phyloP scores from a whole-genome alignment of 2,329 filamentous ascomycete genomes.

The Botrytis paeoniae region DNA sequence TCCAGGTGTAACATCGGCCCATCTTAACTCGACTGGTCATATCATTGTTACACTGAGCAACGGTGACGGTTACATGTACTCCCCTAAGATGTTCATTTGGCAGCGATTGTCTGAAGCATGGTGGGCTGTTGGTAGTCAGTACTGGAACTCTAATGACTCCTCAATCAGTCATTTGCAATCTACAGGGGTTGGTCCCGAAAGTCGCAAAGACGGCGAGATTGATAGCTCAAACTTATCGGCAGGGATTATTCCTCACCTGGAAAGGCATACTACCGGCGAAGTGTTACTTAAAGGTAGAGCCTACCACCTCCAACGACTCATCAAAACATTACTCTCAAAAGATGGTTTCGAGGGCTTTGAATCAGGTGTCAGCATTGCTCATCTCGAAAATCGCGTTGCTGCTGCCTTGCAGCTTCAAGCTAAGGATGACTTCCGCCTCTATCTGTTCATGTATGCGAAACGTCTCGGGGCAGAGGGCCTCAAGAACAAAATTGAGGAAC shows the following conservation, averaged over 20 bases:
- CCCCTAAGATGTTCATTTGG: conserved; percentile 82
- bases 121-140: conserved; percentile 98
- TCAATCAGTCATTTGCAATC: conserved; percentile 78
- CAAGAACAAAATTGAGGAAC: conserved; percentile 85
- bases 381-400: conserved; percentile 91
- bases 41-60: conserved; percentile 90
- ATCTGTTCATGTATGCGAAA: conserved; percentile 98
- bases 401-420: conserved; percentile 81
- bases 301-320: conserved; percentile 84
- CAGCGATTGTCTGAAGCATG: conserved; percentile 93
- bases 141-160: conserved; percentile 97
- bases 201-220: conserved; percentile 46
- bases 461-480: conserved; percentile 87
- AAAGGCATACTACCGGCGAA: conserved; percentile 92
- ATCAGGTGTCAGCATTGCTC: conserved; percentile 84
- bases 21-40: conserved; percentile 82
- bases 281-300: conserved; percentile 87
- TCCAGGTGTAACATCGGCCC: conserved; percentile 85
- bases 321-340: conserved; percentile 82
- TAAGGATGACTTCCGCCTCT: conserved; percentile 88
- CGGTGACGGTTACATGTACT: conserved; percentile 91
- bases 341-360: conserved; percentile 94
- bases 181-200: conserved; percentile 59
- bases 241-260: conserved; percentile 88
- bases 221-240: conserved; percentile 68